phyloP scores from a whole-genome alignment of 2,329 filamentous ascomycete species.

The Aspergillus alliaceus region DNA sequence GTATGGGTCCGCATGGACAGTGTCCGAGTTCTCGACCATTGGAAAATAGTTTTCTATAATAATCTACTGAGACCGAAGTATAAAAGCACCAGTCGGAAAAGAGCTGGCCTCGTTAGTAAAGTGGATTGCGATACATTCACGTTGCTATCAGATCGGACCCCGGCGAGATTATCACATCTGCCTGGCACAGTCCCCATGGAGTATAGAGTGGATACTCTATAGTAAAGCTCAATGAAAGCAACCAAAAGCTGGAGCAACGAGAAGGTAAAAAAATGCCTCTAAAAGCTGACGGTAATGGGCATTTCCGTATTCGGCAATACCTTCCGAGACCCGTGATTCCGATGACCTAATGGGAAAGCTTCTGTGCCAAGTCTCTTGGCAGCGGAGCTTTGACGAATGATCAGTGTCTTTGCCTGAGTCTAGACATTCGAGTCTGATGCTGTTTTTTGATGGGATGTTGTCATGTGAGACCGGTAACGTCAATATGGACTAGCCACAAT shows the following conservation, averaged over 20 bases:
- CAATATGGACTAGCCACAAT: no score
- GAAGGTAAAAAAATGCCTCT: background rate
- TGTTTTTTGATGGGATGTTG: no score
- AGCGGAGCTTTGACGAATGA: background rate
- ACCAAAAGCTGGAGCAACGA: background rate
- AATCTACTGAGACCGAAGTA: background rate
- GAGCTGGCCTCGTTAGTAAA: background rate
- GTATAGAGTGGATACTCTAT: background rate
- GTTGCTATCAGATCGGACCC: no score
- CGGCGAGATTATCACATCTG: no score
- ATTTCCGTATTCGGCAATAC: constrained; percentile 1
- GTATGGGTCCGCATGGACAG: background rate
- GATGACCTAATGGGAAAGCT: background rate
- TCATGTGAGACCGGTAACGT: no score
- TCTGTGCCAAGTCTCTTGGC: constrained; percentile 4
- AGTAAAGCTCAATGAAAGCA: background rate
- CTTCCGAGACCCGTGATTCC: background rate
- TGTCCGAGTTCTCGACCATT: background rate
- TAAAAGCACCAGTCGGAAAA: background rate
- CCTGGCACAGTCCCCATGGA: background rate
- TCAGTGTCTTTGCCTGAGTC: no score
- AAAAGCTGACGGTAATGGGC: background rate
- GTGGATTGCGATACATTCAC: background rate
- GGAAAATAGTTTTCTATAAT: background rate
- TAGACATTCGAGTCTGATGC: background rate